These are phyloP conservation scores for Tylopilus sp. DNA, from an alignment of 768 basidiomycete genomes.

Conservation along the genomic window DNA sequence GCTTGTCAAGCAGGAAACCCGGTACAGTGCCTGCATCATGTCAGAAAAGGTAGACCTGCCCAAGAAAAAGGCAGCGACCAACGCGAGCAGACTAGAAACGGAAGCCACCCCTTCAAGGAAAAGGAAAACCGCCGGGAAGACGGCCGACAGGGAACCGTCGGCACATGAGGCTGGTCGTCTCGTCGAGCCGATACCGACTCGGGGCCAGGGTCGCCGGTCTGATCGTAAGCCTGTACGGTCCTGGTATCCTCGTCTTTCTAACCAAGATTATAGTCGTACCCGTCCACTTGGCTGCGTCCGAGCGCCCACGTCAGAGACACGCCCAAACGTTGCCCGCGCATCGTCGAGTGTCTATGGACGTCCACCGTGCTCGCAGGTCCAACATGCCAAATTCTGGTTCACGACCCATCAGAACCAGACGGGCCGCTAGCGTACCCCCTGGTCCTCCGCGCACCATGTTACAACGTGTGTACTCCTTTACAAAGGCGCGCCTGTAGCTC, in stretches of 20 bases:
- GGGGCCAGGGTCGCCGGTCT: conserved; percentile 26
- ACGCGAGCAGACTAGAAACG: conserved; percentile 12
- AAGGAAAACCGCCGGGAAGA: conserved; percentile 25
- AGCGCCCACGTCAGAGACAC: conserved; percentile 27
- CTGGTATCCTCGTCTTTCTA: conserved; percentile 1
- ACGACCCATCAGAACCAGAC: conserved; percentile 25
- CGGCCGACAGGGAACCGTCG: conserved; percentile 10
- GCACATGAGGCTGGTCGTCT: conserved; percentile 14
- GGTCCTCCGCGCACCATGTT: conserved; percentile 52
- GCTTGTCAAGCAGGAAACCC: conserved; percentile 8
- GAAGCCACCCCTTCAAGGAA: conserved; percentile 23
- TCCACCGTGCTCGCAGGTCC: conserved; percentile 23
- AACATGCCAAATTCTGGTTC: conserved; percentile 19
- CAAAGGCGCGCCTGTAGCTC: conserved; percentile 1
- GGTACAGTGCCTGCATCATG: conserved; percentile 18
- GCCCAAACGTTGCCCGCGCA: conserved; percentile 18
- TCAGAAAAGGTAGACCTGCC: conserved; percentile 23
- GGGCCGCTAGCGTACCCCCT: conserved; percentile 19
- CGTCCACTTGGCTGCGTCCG: conserved; percentile 18
- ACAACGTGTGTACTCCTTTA: conserved; percentile 49
- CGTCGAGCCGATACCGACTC: conserved; percentile 15
- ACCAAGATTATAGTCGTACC: conserved; percentile 17
- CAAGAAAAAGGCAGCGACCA: conserved; percentile 23
- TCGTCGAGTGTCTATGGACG: conserved; percentile 27
- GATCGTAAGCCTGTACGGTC: conserved; percentile 22